phyloP scores from a whole-genome alignment of 495 filamentous ascomycete species.

The Aspergillus asperescens region DNA sequence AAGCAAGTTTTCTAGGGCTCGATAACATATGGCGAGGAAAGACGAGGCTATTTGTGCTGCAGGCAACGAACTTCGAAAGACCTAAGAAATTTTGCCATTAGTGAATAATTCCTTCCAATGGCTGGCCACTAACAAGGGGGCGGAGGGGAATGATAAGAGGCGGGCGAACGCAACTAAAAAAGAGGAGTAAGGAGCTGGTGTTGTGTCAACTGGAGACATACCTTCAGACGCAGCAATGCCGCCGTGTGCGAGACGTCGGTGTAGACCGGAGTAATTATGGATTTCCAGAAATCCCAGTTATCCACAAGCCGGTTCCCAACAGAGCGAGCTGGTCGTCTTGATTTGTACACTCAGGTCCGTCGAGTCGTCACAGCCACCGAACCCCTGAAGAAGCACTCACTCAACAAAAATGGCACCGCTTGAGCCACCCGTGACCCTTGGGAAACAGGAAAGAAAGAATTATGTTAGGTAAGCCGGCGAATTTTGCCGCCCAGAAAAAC shows the following conservation, averaged over 20 bases:
- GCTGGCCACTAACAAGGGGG: slow-evolving; percentile 3
- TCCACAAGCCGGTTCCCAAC: slow-evolving; percentile 8
- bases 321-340: background rate
- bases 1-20: background rate
- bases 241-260: slow-evolving; percentile 2
- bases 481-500: slow-evolving; percentile 9
- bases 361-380: slow-evolving; percentile 10
- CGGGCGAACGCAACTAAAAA: slow-evolving; percentile 9
- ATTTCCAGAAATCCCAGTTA: background rate
- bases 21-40: slow-evolving; percentile 11
- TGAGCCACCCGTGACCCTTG: slow-evolving; percentile 12
- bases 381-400: slow-evolving; percentile 15
- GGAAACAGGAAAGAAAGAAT: background rate
- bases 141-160: background rate
- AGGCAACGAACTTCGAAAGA: slow-evolving; percentile 4
- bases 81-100: slow-evolving; percentile 9
- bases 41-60: background rate
- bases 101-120: slow-evolving; percentile 1
- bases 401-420: slow-evolving; percentile 5
- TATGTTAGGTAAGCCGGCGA: slow-evolving; percentile 16
- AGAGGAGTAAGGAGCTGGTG: background rate
- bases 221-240: background rate
- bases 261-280: background rate
- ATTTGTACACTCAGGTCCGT: background rate
- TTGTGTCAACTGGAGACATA: background rate